phyloP scores from a whole-genome alignment of 192 early-diverging fungal species.

The Coemansia reversa region DNA sequence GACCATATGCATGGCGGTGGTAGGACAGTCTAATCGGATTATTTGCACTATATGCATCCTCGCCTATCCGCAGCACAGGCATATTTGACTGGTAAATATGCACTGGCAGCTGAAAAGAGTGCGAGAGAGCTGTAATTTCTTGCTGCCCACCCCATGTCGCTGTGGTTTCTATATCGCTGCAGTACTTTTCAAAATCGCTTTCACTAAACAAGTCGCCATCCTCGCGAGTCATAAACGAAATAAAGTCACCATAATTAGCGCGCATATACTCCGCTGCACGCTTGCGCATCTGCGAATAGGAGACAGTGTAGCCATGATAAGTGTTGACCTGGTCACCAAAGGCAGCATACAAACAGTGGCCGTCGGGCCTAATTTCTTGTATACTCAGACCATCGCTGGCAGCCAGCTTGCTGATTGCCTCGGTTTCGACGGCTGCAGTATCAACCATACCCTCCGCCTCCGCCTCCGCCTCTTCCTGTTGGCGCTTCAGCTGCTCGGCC shows the following conservation, averaged over 20 bases:
- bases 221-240: constrained; percentile 82
- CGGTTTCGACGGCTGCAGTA: constrained; percentile 68
- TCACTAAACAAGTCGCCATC: constrained; percentile 73
- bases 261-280: constrained; percentile 81
- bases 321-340: constrained; percentile 76
- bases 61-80: constrained; percentile 77
- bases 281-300: constrained; percentile 67
- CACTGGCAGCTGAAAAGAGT: constrained; percentile 70
- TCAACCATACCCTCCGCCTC: constrained; percentile 78
- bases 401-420: constrained; percentile 64
- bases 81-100: constrained; percentile 83
- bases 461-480: constrained; percentile 69
- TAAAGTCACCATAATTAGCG: constrained; percentile 78
- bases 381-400: constrained; percentile 60
- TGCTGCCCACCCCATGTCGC: constrained; percentile 93
- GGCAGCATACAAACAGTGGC: constrained; percentile 94
- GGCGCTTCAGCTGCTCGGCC: constrained; percentile 67
- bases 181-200: constrained; percentile 74
- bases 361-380: constrained; percentile 78
- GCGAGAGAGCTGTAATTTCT: constrained; percentile 83
- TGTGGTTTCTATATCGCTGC: constrained; percentile 72
- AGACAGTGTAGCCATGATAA: constrained; percentile 54
- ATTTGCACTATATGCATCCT: constrained; percentile 62
- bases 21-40: constrained; percentile 75
- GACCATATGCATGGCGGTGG: constrained; percentile 86